phyloP scores from a whole-genome alignment of 805 yeast genomes.

The Candida ponderosae region DNA sequence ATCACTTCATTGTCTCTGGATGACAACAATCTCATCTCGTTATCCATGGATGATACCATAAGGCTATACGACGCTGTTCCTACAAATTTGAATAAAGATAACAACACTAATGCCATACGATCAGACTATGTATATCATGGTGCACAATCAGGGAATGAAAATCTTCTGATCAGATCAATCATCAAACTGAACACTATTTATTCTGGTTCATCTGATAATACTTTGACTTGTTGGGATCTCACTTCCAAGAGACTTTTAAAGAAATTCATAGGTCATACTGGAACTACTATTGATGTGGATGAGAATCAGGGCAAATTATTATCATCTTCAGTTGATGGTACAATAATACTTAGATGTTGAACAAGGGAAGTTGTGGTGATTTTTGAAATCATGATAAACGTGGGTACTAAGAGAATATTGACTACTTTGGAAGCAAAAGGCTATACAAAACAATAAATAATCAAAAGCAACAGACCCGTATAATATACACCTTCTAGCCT shows the following conservation, averaged over 20 bases:
- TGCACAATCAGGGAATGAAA: slow-evolving; percentile 45
- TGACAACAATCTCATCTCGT: slow-evolving; percentile 38
- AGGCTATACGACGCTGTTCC: slow-evolving; percentile 48
- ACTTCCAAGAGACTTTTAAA: slow-evolving; percentile 36
- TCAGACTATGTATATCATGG: slow-evolving; percentile 46
- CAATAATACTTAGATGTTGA: slow-evolving; percentile 36
- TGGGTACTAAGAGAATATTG: no score
- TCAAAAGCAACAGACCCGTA: no score
- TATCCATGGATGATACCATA: slow-evolving; percentile 50
- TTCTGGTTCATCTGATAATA: slow-evolving; percentile 60
- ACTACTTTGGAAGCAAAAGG: no score
- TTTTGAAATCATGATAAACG: no score
- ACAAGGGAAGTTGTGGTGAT: no score
- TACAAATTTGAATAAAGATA: no score
- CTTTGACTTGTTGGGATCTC: slow-evolving; percentile 54
- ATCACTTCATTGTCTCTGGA: slow-evolving; percentile 50
- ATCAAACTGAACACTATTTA: slow-evolving; percentile 32
- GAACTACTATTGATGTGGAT: slow-evolving; percentile 55
- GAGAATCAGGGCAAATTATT: slow-evolving; percentile 35
- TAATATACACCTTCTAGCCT: no score
- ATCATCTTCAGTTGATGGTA: slow-evolving; percentile 50
- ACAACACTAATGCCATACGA: slow-evolving; percentile 18
- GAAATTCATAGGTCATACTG: slow-evolving; percentile 52
- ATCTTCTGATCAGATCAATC: slow-evolving; percentile 39
- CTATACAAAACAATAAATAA: no score